Evolutionary conservation across 1,284 basidiomycete species (phyloP), one percentile per base, ranked within the genome.

Genomic region (Tetrapyrgos nigripes): DNA sequence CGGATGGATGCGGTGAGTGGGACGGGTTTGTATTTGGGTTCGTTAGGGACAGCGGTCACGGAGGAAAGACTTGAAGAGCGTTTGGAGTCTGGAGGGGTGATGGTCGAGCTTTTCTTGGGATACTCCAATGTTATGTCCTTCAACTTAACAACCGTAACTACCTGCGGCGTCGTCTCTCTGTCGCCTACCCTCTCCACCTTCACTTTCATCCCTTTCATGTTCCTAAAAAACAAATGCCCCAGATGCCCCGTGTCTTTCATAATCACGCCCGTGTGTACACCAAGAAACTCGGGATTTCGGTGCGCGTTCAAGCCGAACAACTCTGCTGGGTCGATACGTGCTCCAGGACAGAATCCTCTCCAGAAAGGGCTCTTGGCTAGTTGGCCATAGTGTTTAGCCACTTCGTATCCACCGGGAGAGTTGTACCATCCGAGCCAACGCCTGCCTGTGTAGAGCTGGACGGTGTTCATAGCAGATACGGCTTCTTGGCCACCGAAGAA

Each of bases 341-440:
- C 62, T 2, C 72, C 73, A 0, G 72, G 71, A 40, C 66, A 75
- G 10, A 74, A 60, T 3, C 70, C 67, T 19, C 72, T 63, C 50
- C 71, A 72, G 29, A 74, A 63, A 28, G 59, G 65, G 9, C 68
- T 74, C 4, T 61, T 68, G 21, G 73, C 62, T 1, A 73, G 65
- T 27, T 57, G 60, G 9, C 60, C 66, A 8, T 68, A 75, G 44
- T 64, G 63, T 29, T 65, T 73, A 17, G 71, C 73, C n/a, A 75
- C 66, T 5, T 61, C 50, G 50, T 73, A 76, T 9, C 72, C 70
- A 9, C 73, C 74, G 8, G 74, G 73, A 3, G 73, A 63, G 21
- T 76, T 74, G 26, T 74, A 75, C 73, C 74, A 74, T 2, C 73
- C 73, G 10, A 72, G 27, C 68, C 64, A 73, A 5, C 51, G 65